Base-by-base conservation (phyloP, 768 basidiomycete species). In the Porpolomopsis calyptriformis region DNA sequence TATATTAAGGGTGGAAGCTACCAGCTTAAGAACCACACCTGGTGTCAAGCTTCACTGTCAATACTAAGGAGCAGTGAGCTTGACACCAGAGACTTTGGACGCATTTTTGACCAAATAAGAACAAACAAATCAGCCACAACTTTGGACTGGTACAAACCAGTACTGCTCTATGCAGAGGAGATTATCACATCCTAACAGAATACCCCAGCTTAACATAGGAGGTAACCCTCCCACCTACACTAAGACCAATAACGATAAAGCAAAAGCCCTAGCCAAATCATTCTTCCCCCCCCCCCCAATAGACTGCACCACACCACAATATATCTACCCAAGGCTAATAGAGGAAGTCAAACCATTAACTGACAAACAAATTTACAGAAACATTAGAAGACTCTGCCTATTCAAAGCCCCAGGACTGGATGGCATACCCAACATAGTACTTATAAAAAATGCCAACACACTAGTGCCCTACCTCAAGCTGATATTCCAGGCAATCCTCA, bases 261-360 rank as follows among this genome's bases (percentile, higher is more conserved):
- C 41, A 1, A 36, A 40, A n/a, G 12, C 22, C 1, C 38, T 43
- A 19, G 27, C 10, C 31, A 11, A 35, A 3, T n/a, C 40, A 1
- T 56, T 57, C 52, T 55, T 54, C 37, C 55, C 52, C 9, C 51
- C 49, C 9, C 41, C 40, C 10, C 57, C 54, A 4, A 4, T 14
- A 16, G 14, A n/a, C 25, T n/a, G 47, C 9, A 38, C 52, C 1
- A 34, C 50, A 10, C 51, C 47, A 4, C 1, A 9, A 3, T 27
- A 49, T 18, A 4, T 11, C 18, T 25, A 31, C 14, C 29, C 29
- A 31, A 14, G 14, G 14, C 4, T 25, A 3, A 23, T n/a, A 6
- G 10, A 10, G 16, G n/a, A 26, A 2, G 18, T 42, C 41, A 4
- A 7, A 6, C 6, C n/a, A 9, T 8, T 37, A 12, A 37, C 36